phyloP scores from a whole-genome alignment of 2,329 filamentous ascomycete species.

The Aspergillus sergii region DNA sequence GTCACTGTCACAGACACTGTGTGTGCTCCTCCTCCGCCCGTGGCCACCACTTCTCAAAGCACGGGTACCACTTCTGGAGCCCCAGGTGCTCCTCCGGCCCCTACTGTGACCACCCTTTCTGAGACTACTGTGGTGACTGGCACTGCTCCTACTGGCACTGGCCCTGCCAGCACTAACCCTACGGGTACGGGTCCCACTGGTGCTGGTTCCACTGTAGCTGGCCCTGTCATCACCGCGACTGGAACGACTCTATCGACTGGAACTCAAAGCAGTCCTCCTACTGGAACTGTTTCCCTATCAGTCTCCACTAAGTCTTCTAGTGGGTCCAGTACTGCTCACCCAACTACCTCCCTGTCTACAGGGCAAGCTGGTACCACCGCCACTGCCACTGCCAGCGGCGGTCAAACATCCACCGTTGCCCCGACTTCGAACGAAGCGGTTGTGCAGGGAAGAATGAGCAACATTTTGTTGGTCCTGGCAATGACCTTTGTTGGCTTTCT shows the following conservation, averaged over 20 bases:
- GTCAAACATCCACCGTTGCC: slow-evolving; percentile 7
- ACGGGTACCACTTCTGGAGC: slow-evolving; percentile 3
- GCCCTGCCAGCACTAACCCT: background rate
- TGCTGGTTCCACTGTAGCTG: slow-evolving; percentile 5
- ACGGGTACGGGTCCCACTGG: background rate
- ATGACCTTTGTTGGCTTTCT: slow-evolving; percentile 6
- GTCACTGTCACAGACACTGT: slow-evolving; percentile 29
- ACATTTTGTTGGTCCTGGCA: slow-evolving; percentile 9
- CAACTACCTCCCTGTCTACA: slow-evolving; percentile 4
- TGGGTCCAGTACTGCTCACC: background rate
- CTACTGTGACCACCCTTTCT: slow-evolving; percentile 6
- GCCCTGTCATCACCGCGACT: background rate
- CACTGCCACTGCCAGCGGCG: slow-evolving; percentile 12
- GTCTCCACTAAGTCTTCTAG: background rate
- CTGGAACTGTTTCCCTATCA: background rate
- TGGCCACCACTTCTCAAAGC: slow-evolving; percentile 1
- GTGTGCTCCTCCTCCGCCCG: slow-evolving; percentile 10
- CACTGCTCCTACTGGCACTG: background rate
- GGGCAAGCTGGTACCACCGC: background rate
- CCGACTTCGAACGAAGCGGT: slow-evolving; percentile 25
- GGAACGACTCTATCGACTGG: background rate
- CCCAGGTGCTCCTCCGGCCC: background rate
- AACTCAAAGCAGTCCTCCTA: background rate
- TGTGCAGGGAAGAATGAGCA: background rate
- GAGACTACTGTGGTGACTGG: slow-evolving; percentile 4